phyloP scores from a whole-genome alignment of 768 basidiomycete genomes.

The Mycena olivaceomarginata region DNA sequence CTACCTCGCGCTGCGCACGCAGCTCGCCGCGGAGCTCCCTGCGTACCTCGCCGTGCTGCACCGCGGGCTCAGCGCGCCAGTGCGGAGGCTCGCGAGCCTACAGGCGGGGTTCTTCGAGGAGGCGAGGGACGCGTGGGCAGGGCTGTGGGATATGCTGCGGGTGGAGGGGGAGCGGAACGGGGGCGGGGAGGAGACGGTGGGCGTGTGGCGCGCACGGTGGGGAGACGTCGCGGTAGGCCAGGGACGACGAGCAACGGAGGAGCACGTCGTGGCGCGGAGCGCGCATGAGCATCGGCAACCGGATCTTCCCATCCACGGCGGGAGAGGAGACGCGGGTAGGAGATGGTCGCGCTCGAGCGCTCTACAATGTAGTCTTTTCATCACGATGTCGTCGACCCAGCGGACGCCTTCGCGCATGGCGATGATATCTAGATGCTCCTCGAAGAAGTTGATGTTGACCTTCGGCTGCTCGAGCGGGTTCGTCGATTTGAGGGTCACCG shows the following conservation, averaged over 20 bases:
- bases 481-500: slow-evolving; percentile 40
- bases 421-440: slow-evolving; percentile 26
- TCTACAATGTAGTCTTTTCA: no score
- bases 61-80: slow-evolving; percentile 72
- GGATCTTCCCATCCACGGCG: not conserved
- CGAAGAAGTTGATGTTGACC: slow-evolving; percentile 40
- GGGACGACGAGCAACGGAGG: no score
- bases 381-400: slow-evolving; percentile 35
- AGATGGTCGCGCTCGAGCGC: not conserved
- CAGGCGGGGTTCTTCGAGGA: slow-evolving; percentile 79
- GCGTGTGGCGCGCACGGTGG: slow-evolving; percentile 84
- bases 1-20: slow-evolving; percentile 85
- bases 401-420: slow-evolving; percentile 37
- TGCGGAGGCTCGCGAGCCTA: slow-evolving; percentile 71
- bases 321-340: not conserved
- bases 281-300: not conserved
- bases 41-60: slow-evolving; percentile 75
- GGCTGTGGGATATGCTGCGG: slow-evolving; percentile 90
- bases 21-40: slow-evolving; percentile 84
- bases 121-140: slow-evolving; percentile 80
- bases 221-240: slow-evolving; percentile 64
- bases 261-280: no score
- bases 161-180: slow-evolving; percentile 83
- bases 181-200: slow-evolving; percentile 80
- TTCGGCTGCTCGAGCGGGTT: slow-evolving; percentile 36